Conservation (phyloP, 257 asterid genomes). For the Eucommia ulmoides region DNA sequence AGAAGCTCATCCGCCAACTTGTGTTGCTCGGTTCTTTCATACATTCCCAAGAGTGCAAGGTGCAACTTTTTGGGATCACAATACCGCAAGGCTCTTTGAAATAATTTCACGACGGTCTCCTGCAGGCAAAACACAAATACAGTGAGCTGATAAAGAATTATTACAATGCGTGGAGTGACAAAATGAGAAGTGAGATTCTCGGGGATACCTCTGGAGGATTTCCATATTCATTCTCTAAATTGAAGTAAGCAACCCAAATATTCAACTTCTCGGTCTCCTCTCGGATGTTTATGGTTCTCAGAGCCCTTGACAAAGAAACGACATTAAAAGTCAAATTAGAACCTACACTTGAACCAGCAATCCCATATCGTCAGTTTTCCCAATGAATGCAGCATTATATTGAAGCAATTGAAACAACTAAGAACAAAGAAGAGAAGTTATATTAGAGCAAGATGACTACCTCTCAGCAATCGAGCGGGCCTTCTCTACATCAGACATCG, state of each 20-base stretch:
- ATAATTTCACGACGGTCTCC: slow-evolving; percentile 74
- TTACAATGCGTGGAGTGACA: not conserved
- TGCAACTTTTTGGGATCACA: slow-evolving; percentile 85
- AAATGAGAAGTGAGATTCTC: not conserved
- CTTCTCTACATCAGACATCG: slow-evolving; percentile 76
- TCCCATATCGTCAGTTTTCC: too few species aligned
- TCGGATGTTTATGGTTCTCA: slow-evolving; percentile 69
- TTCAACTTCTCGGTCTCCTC: slow-evolving; percentile 92
- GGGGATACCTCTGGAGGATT: slow-evolving; percentile 75
- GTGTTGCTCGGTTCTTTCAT: slow-evolving; percentile 67
- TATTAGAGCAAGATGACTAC: slow-evolving; percentile 18
- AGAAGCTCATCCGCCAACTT: slow-evolving; percentile 62
- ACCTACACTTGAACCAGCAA: too few species aligned
- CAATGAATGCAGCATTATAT: too few species aligned
- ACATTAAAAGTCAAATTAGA: slow-evolving; percentile 3
- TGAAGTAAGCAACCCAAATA: slow-evolving; percentile 86
- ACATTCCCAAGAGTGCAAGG: slow-evolving; percentile 68
- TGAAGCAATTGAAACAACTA: not conserved
- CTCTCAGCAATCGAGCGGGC: slow-evolving; percentile 92
- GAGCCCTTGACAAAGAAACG: slow-evolving; percentile 46
- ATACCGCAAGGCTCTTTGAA: slow-evolving; percentile 73
- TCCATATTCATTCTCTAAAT: slow-evolving; percentile 85
- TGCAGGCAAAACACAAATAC: slow-evolving; percentile 14
- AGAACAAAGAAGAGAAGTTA: not conserved
- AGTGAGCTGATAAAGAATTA: not conserved